Conservation (phyloP, 1,284 basidiomycete genomes). For the Hemileia vastatrix region DNA sequence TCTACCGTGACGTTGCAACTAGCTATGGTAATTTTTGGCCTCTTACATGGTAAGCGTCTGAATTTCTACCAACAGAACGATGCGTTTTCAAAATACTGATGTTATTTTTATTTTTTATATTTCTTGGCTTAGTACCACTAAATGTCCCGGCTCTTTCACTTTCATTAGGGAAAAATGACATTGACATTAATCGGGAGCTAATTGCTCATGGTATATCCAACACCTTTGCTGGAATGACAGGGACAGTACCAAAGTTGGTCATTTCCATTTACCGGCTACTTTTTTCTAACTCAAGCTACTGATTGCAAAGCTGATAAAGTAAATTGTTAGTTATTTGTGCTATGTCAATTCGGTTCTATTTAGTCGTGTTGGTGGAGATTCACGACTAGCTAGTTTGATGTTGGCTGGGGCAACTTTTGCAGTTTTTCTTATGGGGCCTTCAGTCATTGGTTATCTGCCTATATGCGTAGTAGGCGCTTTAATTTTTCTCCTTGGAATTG, state of each 20-base stretch:
- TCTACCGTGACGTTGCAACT: constrained; percentile 48
- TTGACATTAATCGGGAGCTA: constrained; percentile 86
- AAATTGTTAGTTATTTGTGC: constrained; percentile 3
- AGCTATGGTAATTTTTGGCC: constrained; percentile 70
- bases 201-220: constrained; percentile 90
- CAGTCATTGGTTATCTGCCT: constrained; percentile 72
- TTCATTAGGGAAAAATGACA: constrained; percentile 75
- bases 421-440: constrained; percentile 71
- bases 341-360: constrained; percentile 49
- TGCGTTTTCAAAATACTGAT: neutral
- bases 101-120: neutral
- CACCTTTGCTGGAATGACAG: constrained; percentile 64
- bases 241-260: constrained; percentile 53
- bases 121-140: constrained; percentile 29
- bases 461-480: constrained; percentile 58
- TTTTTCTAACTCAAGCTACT: neutral
- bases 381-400: constrained; percentile 71
- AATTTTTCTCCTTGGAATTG: constrained; percentile 89
- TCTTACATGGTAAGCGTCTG: constrained; percentile 72
- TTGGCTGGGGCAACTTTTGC: constrained; percentile 65
- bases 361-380: constrained; percentile 86
- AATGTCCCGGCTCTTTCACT: constrained; percentile 79
- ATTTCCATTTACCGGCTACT: neutral
- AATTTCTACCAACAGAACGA: constrained; percentile 47
- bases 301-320: neutral